phyloP scores from a whole-genome alignment of 805 yeast genomes.

The Teunomyces lycoperdinae region DNA sequence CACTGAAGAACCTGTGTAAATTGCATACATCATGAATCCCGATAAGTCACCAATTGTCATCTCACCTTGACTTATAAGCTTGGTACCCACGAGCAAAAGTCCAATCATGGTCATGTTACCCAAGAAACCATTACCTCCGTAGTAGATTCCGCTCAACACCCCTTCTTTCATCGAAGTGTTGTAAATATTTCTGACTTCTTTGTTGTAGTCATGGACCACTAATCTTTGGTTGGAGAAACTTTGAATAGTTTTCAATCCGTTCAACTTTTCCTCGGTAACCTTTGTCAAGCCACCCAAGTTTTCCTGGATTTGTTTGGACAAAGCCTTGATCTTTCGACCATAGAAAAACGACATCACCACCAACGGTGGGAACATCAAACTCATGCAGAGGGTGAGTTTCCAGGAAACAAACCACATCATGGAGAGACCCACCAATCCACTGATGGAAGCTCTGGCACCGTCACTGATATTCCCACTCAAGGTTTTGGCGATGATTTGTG shows the following conservation, averaged over 20 bases:
- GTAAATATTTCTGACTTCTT: constrained; percentile 63
- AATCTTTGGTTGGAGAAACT: constrained; percentile 81
- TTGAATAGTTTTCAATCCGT: constrained; percentile 83
- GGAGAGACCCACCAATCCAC: constrained; percentile 81
- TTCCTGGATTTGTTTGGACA: constrained; percentile 76
- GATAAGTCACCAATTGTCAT: constrained; percentile 85
- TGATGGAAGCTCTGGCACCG: constrained; percentile 80
- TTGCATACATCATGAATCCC: constrained; percentile 93
- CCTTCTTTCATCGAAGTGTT: constrained; percentile 79
- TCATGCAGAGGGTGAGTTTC: constrained; percentile 79
- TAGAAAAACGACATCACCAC: constrained; percentile 76
- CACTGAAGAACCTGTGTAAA: constrained; percentile 89
- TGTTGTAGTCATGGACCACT: constrained; percentile 74
- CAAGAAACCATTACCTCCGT: constrained; percentile 75
- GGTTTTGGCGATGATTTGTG: constrained; percentile 81
- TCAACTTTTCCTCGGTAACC: constrained; percentile 87
- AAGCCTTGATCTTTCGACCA: constrained; percentile 71
- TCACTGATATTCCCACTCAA: constrained; percentile 88
- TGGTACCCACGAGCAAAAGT: constrained; percentile 74
- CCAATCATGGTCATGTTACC: constrained; percentile 83
- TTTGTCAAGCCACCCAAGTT: constrained; percentile 84
- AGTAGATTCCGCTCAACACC: constrained; percentile 67
- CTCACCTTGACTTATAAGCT: constrained; percentile 73
- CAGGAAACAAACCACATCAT: constrained; percentile 90
- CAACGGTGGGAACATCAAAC: constrained; percentile 78